phyloP scores from a whole-genome alignment of 2,329 filamentous ascomycete genomes.

The Amylocarpus encephaloides region DNA sequence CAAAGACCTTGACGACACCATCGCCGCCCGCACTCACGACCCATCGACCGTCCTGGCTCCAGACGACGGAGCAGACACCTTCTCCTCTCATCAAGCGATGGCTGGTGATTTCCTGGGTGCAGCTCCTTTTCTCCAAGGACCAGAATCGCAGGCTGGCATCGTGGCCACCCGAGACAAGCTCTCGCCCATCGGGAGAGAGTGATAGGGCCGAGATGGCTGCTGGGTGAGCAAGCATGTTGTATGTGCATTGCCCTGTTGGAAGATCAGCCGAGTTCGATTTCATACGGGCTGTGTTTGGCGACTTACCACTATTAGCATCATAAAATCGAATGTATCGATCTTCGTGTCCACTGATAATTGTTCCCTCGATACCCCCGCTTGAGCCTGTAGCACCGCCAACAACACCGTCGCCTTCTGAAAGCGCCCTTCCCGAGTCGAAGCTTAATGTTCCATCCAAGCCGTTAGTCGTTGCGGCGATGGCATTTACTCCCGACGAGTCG shows the following conservation, averaged over 20 bases:
- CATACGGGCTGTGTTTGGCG: background rate
- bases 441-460: slow-evolving; percentile 63
- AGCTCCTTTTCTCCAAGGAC: slow-evolving; percentile 91
- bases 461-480: slow-evolving; percentile 79
- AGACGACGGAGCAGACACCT: slow-evolving; percentile 88
- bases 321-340: slow-evolving; percentile 96
- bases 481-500: slow-evolving; percentile 75
- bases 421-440: slow-evolving; percentile 54
- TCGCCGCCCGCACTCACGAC: slow-evolving; percentile 93
- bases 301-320: slow-evolving; percentile 95
- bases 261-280: slow-evolving; percentile 1
- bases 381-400: slow-evolving; percentile 77
- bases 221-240: slow-evolving; percentile 96
- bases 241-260: slow-evolving; percentile 88
- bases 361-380: slow-evolving; percentile 75
- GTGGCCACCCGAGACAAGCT: slow-evolving; percentile 92
- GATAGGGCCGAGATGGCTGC: slow-evolving; percentile 88
- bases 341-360: slow-evolving; percentile 94
- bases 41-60: slow-evolving; percentile 92
- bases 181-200: slow-evolving; percentile 84
- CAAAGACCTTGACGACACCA: slow-evolving; percentile 90
- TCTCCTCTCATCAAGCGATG: slow-evolving; percentile 94
- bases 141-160: slow-evolving; percentile 95
- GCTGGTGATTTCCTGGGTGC: slow-evolving; percentile 89
- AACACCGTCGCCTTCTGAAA: slow-evolving; percentile 66